Evolutionary conservation across 2,329 filamentous ascomycete genomes (phyloP).

Genomic region (Ceratocystiopsis minuta): DNA sequence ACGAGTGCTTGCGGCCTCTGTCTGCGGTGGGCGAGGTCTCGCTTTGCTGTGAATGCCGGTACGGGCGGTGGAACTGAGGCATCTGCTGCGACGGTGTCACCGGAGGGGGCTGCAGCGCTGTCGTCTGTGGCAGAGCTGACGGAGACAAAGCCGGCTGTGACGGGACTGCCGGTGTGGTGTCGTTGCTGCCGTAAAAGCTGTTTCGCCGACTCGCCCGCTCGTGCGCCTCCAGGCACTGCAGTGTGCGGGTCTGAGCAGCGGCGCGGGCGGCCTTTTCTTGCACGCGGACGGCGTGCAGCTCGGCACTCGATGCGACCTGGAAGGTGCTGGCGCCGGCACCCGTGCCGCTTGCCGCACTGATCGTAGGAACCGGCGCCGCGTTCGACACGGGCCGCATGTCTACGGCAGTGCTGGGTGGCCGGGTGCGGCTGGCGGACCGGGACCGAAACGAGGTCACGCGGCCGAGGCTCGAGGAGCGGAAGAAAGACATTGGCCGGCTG

Average conservation of each 20-base stretch:
- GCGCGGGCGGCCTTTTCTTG: constrained; percentile 1
- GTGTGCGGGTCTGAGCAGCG: constrained; percentile 1
- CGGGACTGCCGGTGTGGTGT: background rate
- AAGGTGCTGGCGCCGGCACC: background rate
- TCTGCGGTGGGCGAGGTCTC: background rate
- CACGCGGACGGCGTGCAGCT: background rate
- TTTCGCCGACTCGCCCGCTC: constrained; percentile 1
- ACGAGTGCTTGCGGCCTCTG: background rate
- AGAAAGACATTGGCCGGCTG: background rate
- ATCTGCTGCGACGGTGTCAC: background rate
- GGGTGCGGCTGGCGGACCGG: constrained; percentile 4
- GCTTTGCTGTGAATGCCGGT: constrained; percentile 1
- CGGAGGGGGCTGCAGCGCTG: too few species aligned
- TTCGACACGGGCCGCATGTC: too few species aligned
- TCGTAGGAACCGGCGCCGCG: too few species aligned
- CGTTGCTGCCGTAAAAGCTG: background rate
- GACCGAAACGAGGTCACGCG: constrained; percentile 1
- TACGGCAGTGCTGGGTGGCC: background rate
- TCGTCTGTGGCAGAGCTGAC: background rate
- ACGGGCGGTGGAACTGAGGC: constrained; percentile 5
- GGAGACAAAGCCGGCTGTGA: background rate
- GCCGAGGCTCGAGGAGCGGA: constrained; percentile 5
- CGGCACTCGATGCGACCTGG: background rate
- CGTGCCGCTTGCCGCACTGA: background rate
- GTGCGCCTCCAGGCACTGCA: constrained; percentile 5